A percentile compares a stretch with the other conserved stretches of the same genome.
Conservation (phyloP, 2,329 filamentous ascomycete genomes). For the Claviceps sp. region DNA sequence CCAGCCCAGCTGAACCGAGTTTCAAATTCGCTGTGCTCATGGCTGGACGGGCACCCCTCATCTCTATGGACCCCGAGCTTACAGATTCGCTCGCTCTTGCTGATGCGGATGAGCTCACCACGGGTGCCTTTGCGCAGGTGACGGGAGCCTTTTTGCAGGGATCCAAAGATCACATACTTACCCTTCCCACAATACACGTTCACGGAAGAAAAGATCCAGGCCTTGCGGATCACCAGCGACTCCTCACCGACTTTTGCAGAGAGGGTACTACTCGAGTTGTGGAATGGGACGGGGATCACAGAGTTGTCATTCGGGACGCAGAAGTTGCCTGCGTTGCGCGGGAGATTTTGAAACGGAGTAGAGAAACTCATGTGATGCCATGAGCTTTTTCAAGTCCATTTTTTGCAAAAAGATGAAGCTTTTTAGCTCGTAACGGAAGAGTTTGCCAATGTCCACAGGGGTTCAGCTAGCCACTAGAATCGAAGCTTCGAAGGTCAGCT, state of each 20-base stretch:
- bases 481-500: too few species aligned
- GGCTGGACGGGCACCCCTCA: slow-evolving; percentile 6
- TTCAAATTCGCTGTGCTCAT: slow-evolving; percentile 9
- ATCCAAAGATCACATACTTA: neutral
- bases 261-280: neutral
- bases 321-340: neutral
- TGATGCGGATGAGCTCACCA: neutral
- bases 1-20: neutral
- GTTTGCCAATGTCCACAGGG: too few species aligned
- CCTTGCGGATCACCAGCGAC: slow-evolving; percentile 28
- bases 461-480: too few species aligned
- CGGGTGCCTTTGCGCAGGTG: neutral
- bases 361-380: neutral
- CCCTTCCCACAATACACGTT: slow-evolving; percentile 8
- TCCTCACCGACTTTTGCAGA: slow-evolving; percentile 16
- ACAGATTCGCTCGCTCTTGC: slow-evolving; percentile 2
- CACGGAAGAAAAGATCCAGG: slow-evolving; percentile 41
- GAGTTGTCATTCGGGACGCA: neutral
- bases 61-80: slow-evolving; percentile 5
- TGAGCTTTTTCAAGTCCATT: neutral
- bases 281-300: neutral
- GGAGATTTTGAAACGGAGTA: neutral
- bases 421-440: neutral
- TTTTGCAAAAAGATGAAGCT: neutral
- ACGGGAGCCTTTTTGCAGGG: neutral